phyloP scores from a whole-genome alignment of 768 basidiomycete genomes.

The Sistotremastrum niveocremeum region DNA sequence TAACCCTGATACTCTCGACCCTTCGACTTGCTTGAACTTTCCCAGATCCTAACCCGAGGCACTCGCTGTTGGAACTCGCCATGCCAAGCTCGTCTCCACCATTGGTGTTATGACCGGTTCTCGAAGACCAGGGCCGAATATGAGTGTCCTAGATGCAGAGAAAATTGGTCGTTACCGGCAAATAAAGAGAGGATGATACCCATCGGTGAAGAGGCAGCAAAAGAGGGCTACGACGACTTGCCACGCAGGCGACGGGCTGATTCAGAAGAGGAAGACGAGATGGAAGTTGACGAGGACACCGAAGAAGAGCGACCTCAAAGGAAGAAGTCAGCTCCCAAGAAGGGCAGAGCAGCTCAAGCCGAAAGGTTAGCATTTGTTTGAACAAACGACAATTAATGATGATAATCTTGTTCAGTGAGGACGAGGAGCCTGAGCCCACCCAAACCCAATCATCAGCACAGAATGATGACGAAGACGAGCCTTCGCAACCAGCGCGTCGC shows the following conservation, averaged over 20 bases:
- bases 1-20: neutral
- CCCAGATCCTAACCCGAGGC: constrained; percentile 57
- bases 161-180: constrained; percentile 45
- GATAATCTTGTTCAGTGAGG: neutral
- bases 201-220: constrained; percentile 58
- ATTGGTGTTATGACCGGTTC: constrained; percentile 46
- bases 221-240: constrained; percentile 40
- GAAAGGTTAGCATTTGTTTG: neutral
- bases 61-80: constrained; percentile 44
- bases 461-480: constrained; percentile 7
- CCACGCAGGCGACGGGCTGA: constrained; percentile 20
- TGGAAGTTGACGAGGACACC: constrained; percentile 1
- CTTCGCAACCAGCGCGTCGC: constrained; percentile 10
- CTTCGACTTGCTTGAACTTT: neutral
- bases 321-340: neutral
- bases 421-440: constrained; percentile 9
- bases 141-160: constrained; percentile 43
- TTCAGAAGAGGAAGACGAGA: constrained; percentile 12
- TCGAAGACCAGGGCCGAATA: constrained; percentile 21
- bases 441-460: constrained; percentile 8
- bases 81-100: constrained; percentile 53
- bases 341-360: neutral
- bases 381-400: too few relatives aligned
- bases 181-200: constrained; percentile 32
- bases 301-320: neutral